A percentile compares a stretch with the other conserved stretches of the same genome.
These are phyloP conservation scores for Austroboletus eburneus DNA, from an alignment of 768 basidiomycete species.

Conservation along the genomic window DNA sequence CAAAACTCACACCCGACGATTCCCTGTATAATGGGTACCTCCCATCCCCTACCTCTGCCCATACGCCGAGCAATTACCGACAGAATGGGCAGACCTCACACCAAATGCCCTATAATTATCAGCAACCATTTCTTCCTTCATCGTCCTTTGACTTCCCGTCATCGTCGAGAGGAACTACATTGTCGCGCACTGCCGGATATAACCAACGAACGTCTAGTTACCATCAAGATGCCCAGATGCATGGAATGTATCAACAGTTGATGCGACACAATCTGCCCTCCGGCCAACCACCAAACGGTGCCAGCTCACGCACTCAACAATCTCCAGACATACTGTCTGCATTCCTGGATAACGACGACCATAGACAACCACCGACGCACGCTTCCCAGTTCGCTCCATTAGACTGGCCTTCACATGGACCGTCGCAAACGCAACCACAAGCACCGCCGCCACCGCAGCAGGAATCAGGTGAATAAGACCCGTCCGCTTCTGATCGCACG, in stretches of 20 bases:
- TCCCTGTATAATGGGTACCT: slow-evolving; percentile 30
- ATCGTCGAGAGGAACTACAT: slow-evolving; percentile 22
- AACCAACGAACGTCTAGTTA: slow-evolving; percentile 26
- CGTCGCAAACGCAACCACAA: slow-evolving; percentile 24
- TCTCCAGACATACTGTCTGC: slow-evolving; percentile 27
- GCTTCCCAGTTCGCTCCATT: slow-evolving; percentile 24
- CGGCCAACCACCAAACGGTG: slow-evolving; percentile 14
- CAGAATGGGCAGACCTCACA: slow-evolving; percentile 28
- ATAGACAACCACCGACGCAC: slow-evolving; percentile 19
- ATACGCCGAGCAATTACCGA: slow-evolving; percentile 25
- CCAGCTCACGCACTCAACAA: slow-evolving; percentile 22
- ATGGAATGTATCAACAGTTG: slow-evolving; percentile 30
- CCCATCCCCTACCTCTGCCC: slow-evolving; percentile 28
- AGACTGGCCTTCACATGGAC: slow-evolving; percentile 33
- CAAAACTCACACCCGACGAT: slow-evolving; percentile 27
- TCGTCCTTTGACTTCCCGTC: slow-evolving; percentile 30
- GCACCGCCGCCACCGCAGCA: slow-evolving; percentile 19
- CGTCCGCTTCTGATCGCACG: neutral
- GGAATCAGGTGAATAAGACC: slow-evolving; percentile 18
- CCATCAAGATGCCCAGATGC: slow-evolving; percentile 28
- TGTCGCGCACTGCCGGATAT: slow-evolving; percentile 24
- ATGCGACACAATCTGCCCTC: slow-evolving; percentile 26
- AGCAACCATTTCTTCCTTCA: slow-evolving; percentile 21
- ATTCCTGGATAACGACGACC: slow-evolving; percentile 30
- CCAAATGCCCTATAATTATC: slow-evolving; percentile 24